These are phyloP conservation scores for Exophiala phaeomuriformis DNA, from an alignment of 2,329 filamentous ascomycete genomes.

Conservation along the genomic window DNA sequence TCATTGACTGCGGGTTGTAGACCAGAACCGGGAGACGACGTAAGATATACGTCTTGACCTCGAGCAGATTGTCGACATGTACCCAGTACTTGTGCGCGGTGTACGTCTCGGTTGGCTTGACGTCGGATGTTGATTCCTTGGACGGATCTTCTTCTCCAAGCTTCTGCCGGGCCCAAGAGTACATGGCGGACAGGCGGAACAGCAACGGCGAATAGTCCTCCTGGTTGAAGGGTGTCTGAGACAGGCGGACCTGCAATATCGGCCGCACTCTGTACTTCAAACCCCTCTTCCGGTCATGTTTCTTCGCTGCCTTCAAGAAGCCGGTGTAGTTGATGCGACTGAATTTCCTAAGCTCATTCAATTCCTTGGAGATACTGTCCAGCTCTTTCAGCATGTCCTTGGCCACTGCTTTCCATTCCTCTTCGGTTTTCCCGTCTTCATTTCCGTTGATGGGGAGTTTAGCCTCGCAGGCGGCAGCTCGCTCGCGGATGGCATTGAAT, in stretches of 20 bases:
- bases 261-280: slow-evolving; percentile 80
- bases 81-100: slow-evolving; percentile 95
- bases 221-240: slow-evolving; percentile 87
- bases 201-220: slow-evolving; percentile 88
- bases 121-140: slow-evolving; percentile 41
- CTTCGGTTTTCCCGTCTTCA: slow-evolving; percentile 31
- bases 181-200: slow-evolving; percentile 85
- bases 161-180: slow-evolving; percentile 83
- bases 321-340: slow-evolving; percentile 95
- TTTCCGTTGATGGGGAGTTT: slow-evolving; percentile 50
- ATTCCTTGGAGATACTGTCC: slow-evolving; percentile 79
- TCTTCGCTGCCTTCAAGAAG: slow-evolving; percentile 97
- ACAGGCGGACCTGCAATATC: slow-evolving; percentile 80
- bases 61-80: slow-evolving; percentile 86
- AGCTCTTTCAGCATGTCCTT: slow-evolving; percentile 70
- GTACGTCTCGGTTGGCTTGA: slow-evolving; percentile 54
- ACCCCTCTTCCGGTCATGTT: slow-evolving; percentile 91
- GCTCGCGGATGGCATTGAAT: slow-evolving; percentile 72
- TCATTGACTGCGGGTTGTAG: slow-evolving; percentile 81
- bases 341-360: slow-evolving; percentile 90
- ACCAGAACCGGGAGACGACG: slow-evolving; percentile 84
- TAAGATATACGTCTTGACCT: slow-evolving; percentile 93
- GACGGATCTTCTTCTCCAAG: slow-evolving; percentile 48
- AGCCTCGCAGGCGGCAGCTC: slow-evolving; percentile 63
- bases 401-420: slow-evolving; percentile 47